Conservation (phyloP, 257 asterid genomes). For the Apocynum venetum region DNA sequence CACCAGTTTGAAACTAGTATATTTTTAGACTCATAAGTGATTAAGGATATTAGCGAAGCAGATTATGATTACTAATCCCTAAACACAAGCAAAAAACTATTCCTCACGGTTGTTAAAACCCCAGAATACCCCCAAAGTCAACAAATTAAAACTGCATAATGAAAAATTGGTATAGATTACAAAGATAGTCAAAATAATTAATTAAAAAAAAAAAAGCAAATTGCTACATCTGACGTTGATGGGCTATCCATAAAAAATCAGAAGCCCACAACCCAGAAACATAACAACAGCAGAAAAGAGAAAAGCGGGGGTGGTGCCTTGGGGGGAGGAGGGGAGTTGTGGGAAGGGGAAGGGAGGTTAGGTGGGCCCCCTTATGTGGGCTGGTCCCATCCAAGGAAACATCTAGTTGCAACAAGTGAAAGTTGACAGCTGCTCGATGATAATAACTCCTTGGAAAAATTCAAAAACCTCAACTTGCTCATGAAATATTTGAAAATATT, state of each 20-base stretch:
- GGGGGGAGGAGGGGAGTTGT: background rate
- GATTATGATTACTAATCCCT: background rate
- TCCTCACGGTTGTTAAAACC: background rate
- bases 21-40: background rate
- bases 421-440: conserved; percentile 13
- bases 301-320: background rate
- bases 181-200: background rate
- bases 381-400: conserved; percentile 15
- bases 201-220: background rate
- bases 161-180: background rate
- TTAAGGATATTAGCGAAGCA: background rate
- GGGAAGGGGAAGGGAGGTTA: background rate
- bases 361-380: background rate
- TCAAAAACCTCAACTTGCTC: no score
- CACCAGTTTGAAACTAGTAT: background rate
- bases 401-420: conserved; percentile 6
- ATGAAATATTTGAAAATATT: no score
- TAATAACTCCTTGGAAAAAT: background rate
- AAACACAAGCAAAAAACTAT: background rate
- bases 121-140: background rate
- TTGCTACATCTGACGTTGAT: conserved; percentile 7
- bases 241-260: conserved; percentile 11
- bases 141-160: background rate
- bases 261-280: conserved; percentile 10
- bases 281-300: background rate